Evolutionary conservation across 106 monocot genomes (phyloP).

Genomic region (Phalaenopsis aphrodite): DNA sequence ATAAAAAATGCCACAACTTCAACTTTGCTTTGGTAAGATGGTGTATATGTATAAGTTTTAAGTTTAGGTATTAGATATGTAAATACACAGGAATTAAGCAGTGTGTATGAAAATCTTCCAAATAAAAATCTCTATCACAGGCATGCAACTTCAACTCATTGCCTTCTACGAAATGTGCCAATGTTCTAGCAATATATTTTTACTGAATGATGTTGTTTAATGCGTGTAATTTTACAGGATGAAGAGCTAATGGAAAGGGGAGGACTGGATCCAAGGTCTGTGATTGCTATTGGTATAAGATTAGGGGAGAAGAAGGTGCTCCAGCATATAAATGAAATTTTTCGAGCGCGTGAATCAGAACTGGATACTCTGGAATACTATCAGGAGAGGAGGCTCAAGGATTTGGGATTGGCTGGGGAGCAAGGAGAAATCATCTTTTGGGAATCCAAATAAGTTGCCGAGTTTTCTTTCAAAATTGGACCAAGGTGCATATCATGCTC

Average conservation of each 20-base stretch:
- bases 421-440: conserved; percentile 94
- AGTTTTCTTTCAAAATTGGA: background rate
- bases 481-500: background rate
- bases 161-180: too few species aligned
- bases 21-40: too few species aligned
- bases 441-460: conserved; percentile 33
- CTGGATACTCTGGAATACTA: conserved; percentile 80
- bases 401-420: conserved; percentile 70
- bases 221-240: conserved; percentile 36
- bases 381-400: conserved; percentile 87
- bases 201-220: too few species aligned
- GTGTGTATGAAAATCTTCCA: too few species aligned
- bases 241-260: conserved; percentile 41
- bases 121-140: background rate
- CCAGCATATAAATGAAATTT: conserved; percentile 53
- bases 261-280: conserved; percentile 30
- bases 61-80: too few species aligned
- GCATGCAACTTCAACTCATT: too few species aligned
- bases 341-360: conserved; percentile 58
- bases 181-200: too few species aligned
- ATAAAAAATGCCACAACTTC: too few species aligned
- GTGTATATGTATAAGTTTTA: too few species aligned
- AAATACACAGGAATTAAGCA: too few species aligned
- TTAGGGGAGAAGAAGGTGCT: conserved; percentile 82
- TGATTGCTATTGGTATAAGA: conserved; percentile 61